Conservation (phyloP, 352 stramenopile species). For the Phytophthora rubi region DNA sequence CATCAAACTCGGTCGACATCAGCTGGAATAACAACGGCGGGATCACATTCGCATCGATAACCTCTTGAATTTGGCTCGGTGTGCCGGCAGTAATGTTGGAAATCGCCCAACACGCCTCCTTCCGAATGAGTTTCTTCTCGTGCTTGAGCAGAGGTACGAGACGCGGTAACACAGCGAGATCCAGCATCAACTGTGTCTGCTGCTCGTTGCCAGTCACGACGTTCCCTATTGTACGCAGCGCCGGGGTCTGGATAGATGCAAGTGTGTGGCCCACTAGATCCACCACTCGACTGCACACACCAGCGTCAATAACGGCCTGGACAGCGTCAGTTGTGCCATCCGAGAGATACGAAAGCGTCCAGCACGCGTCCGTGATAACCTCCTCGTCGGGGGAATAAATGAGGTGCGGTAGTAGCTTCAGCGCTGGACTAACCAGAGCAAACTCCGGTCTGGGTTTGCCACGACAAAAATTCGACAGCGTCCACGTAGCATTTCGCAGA, state of each 20-base stretch:
- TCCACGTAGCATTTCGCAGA: constrained; percentile 99
- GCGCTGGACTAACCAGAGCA: constrained; percentile 91
- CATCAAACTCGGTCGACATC: constrained; percentile 71
- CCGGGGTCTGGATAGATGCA: constrained; percentile 95
- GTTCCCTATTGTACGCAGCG: constrained; percentile 96
- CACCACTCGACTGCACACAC: constrained; percentile 94
- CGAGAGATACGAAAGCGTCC: constrained; percentile 98
- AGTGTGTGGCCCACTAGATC: constrained; percentile 95
- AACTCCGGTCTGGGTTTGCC: constrained; percentile 95
- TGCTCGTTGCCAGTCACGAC: constrained; percentile 97
- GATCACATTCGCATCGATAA: constrained; percentile 82
- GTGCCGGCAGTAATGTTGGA: constrained; percentile 85
- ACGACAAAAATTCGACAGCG: constrained; percentile 99
- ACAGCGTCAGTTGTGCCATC: constrained; percentile 98
- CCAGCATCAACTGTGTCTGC: constrained; percentile 77
- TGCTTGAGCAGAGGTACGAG: constrained; percentile 77
- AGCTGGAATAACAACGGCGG: constrained; percentile 70
- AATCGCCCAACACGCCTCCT: constrained; percentile 86
- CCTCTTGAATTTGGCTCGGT: constrained; percentile 73
- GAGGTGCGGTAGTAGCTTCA: constrained; percentile 95
- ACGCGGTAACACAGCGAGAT: constrained; percentile 55
- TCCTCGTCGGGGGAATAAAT: constrained; percentile 98
- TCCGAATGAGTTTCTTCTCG: constrained; percentile 82
- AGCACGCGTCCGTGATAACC: constrained; percentile 99
- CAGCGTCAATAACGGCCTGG: constrained; percentile 97